phyloP scores from a whole-genome alignment of 1,139 yeast genomes.

The Taphrina flavorubra region DNA sequence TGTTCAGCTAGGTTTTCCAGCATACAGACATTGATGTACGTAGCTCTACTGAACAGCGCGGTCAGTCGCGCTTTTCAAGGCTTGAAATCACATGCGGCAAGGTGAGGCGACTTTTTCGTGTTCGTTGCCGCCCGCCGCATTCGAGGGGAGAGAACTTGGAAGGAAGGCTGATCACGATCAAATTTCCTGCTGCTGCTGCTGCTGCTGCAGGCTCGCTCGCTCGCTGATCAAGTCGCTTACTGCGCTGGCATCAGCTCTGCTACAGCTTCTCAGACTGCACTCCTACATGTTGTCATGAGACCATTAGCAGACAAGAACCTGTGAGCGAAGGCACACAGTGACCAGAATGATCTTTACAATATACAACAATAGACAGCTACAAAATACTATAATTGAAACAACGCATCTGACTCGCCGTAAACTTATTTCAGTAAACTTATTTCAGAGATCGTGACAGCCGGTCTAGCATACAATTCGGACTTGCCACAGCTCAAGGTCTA shows the following conservation, averaged over 20 bases:
- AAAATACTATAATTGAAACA: no score
- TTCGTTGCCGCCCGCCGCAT: constrained; percentile 12
- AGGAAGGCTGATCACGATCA: neutral
- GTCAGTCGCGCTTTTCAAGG: constrained; percentile 15
- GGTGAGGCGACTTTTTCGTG: constrained; percentile 34
- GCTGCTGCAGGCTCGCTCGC: no score
- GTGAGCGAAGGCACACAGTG: neutral
- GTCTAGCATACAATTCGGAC: no score
- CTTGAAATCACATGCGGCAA: neutral
- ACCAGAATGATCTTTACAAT: neutral
- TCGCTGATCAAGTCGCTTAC: no score
- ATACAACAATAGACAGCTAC: neutral
- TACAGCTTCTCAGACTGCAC: no score
- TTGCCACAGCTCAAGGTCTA: constrained; percentile 14
- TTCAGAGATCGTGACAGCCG: no score
- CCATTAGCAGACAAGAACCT: no score
- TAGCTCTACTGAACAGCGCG: neutral
- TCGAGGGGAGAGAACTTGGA: neutral
- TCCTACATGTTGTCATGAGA: no score
- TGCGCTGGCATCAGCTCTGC: no score
- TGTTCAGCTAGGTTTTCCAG: constrained; percentile 30
- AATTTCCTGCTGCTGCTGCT: no score
- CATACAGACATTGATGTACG: constrained; percentile 20
- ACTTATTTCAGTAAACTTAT: no score
- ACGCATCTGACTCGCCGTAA: no score